Evolutionary conservation across 345 rosid species (phyloP), one percentile per base, ranked within the genome.

Genomic region (Brassica rapa): DNA sequence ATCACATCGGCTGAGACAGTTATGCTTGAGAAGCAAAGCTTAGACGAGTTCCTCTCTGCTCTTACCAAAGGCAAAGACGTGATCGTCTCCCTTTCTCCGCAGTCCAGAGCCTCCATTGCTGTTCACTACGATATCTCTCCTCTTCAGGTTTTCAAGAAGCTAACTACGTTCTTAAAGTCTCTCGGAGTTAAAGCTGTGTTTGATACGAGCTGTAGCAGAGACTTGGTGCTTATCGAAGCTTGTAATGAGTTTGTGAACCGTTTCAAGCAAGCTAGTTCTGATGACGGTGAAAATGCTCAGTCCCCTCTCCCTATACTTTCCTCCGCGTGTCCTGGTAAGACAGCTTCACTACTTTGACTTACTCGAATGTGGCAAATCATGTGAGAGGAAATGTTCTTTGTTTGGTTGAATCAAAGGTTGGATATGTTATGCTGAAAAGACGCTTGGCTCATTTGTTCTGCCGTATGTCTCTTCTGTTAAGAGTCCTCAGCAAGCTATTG

Each of bases 401-500:
- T n/a, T n/a, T n/a, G n/a, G n/a, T n/a, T n/a, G n/a, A n/a, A n/a
- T n/a, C n/a, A n/a, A n/a, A 95, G 97, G 98, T 85, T 95, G 99
- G 99, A 87, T 95, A 70, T 95, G 99, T 84, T 93, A 95, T 82
- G 99, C 97, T 72, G 99, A 95, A 77, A 95, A 95, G 72, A 87
- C 86, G 85, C 89, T 87, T 72, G 99, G 97, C 62, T 90, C 97
- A 1, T 91, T 81, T 82, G 83, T 95, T 82, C 86, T 95, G 53
- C 99, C 98, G 6, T 85, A 89, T 74, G 80, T 95, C 23, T 93
- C 98, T 33, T 86, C 91, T 29, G 99, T 95, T 37, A 95, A 95
- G 88, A 95, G 99, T 74, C 99, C 98, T 64, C 97, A 91, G 77
- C 97, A 93, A 85, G 81, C 90, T 72, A 88, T 95, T 80, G 98